A percentile compares a stretch with the other conserved stretches of the same genome.
Evolutionary conservation across 768 basidiomycete species (phyloP).

Genomic region (Lactarius quietus): DNA sequence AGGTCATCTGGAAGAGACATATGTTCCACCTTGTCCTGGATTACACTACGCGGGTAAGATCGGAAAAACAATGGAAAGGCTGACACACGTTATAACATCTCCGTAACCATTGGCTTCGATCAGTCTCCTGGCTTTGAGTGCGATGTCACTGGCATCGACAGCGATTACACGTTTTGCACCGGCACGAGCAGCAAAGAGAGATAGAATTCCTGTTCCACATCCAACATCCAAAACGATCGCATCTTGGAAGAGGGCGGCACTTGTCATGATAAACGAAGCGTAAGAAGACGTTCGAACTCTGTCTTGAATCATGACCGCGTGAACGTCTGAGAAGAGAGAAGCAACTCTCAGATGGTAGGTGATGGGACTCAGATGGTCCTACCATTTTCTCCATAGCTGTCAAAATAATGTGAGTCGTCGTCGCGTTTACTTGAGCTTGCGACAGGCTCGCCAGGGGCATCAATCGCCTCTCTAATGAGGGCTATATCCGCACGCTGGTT

Average conservation of each 20-base stretch:
- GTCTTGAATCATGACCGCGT: constrained; percentile 96
- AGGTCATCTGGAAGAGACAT: constrained; percentile 69
- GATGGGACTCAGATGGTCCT: constrained; percentile 10
- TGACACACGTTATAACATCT: constrained; percentile 57
- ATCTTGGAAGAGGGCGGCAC: constrained; percentile 74
- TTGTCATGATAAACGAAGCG: constrained; percentile 84
- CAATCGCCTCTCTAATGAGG: constrained; percentile 41
- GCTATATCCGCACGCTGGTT: constrained; percentile 49
- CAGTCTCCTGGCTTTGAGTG: constrained; percentile 46
- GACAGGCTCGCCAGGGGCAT: constrained; percentile 32
- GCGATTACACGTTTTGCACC: constrained; percentile 90
- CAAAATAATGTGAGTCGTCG: constrained; percentile 93
- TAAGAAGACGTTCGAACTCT: constrained; percentile 92
- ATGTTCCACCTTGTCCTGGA: constrained; percentile 89
- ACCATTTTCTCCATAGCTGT: constrained; percentile 89
- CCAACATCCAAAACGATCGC: constrained; percentile 93
- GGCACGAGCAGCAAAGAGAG: constrained; percentile 82
- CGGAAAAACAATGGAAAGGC: neutral
- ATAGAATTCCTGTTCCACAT: constrained; percentile 92
- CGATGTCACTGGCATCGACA: constrained; percentile 82
- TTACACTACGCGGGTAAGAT: constrained; percentile 48
- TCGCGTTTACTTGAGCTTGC: constrained; percentile 45
- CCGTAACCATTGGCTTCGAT: constrained; percentile 52
- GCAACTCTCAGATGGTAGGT: neutral
- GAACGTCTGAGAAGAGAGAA: constrained; percentile 60